Evolutionary conservation across 805 yeast species (phyloP).

Genomic region (Starmerella roubikii): DNA sequence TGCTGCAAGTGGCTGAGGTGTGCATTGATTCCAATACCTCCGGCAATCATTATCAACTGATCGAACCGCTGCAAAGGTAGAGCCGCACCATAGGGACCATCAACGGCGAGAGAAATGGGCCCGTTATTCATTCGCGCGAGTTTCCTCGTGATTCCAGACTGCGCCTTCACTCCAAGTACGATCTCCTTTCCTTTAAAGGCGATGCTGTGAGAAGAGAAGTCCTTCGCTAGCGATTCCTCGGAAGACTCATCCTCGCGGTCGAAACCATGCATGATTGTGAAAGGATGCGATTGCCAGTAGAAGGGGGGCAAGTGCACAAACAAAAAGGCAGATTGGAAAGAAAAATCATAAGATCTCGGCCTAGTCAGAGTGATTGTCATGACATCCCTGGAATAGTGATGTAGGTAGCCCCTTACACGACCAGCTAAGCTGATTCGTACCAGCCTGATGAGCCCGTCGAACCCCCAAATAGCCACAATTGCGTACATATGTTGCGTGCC

Average conservation of each 20-base stretch:
- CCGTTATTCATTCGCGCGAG: conserved; percentile 9
- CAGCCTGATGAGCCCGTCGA: conserved; percentile 47
- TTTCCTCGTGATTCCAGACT: conserved; percentile 13
- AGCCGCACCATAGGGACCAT: conserved; percentile 43
- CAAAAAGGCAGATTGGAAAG: conserved; percentile 35
- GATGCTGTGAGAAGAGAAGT: neutral
- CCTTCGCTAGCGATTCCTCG: neutral
- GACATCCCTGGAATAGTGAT: conserved; percentile 23
- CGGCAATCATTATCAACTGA: conserved; percentile 35
- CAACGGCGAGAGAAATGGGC: conserved; percentile 34
- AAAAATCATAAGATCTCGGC: conserved; percentile 32
- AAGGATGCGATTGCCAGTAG: conserved; percentile 59
- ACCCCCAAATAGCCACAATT: conserved; percentile 48
- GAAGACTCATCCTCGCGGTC: neutral
- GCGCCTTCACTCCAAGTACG: conserved; percentile 13
- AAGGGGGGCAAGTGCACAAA: conserved; percentile 42
- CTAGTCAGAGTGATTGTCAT: conserved; percentile 20
- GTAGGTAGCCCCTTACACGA: conserved; percentile 16
- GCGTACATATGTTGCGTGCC: conserved; percentile 13
- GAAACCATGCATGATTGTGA: conserved; percentile 29
- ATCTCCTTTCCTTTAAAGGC: neutral
- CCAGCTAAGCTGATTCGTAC: conserved; percentile 46
- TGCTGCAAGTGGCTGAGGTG: conserved; percentile 21
- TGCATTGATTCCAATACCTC: conserved; percentile 52
- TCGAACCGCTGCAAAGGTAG: conserved; percentile 27